Evolutionary conservation across 2,329 filamentous ascomycete genomes (phyloP), one percentile per base, ranked within the genome.

Genomic region (Colletotrichum simmondsii): DNA sequence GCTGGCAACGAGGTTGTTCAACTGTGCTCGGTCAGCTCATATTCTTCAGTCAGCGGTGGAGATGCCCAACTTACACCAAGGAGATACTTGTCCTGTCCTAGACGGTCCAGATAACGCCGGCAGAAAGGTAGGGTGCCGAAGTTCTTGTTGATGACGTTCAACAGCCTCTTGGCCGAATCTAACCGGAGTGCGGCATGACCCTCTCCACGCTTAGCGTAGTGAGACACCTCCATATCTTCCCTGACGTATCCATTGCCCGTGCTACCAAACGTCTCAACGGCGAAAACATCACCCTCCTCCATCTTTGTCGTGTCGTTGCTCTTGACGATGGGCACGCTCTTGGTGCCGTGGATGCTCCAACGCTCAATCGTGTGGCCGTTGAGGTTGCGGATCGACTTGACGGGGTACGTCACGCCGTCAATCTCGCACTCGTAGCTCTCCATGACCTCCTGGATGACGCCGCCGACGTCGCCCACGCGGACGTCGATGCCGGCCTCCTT

Each of bases 21-120:
- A 86, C 92, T 95, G 76, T 4, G 4, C 1, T 16, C n/a, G 11
- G 75, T 85, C 77, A 79, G 79, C 66, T 82, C 87, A 12, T 46
- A 61, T 7, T 19, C 37, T 26, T 63, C 58, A 46, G 53, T 42
- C 49, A 35, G 35, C 61, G 85, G 85, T 85, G 5, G 11, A 16
- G n/a, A 11, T 11, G 1, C 56, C 26, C 26, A 24, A 83, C 92
- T 82, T 86, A 96, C 94, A 58, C 95, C 95, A 8, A 98, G 88
- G 49, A 98, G 89, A 81, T 98, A 98, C 83, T 98, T 98, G 74
- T 98, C 95, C 82, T 97, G 94, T 30, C 96, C 95, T n/a, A 98
- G 84, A 67, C 95, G 92, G 84, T 98, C 95, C 73, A 98, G 87
- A 81, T 98, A 98, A 77, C 95, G 91, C 75, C 95, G 89, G 83